Conservation (phyloP, 2,329 filamentous ascomycete species). For the Tricladium varicosporioides region DNA sequence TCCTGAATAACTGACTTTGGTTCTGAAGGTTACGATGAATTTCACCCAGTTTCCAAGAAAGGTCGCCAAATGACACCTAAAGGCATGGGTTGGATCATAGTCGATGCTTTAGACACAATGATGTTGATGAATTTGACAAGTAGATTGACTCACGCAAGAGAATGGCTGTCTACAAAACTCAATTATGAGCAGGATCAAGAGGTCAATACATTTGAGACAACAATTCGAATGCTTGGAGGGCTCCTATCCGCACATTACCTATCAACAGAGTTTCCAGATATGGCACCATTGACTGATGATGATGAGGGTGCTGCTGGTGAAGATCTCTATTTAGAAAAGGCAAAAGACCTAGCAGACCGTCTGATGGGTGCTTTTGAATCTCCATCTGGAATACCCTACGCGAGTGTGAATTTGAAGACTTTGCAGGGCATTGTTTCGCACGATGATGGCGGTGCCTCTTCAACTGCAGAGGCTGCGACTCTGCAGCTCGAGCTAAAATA, state of each 20-base stretch:
- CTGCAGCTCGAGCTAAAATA: conserved; percentile 98
- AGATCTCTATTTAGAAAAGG: conserved; percentile 94
- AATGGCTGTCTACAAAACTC: conserved; percentile 81
- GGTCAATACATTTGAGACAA: conserved; percentile 97
- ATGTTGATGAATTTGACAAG: conserved; percentile 97
- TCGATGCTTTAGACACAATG: conserved; percentile 92
- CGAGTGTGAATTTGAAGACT: conserved; percentile 83
- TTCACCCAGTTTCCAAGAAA: conserved; percentile 75
- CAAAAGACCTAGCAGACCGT: conserved; percentile 85
- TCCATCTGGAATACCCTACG: conserved; percentile 80
- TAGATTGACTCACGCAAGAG: conserved; percentile 76
- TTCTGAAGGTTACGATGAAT: conserved; percentile 73
- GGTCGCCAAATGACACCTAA: conserved; percentile 82
- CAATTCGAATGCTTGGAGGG: conserved; percentile 94
- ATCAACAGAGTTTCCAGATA: conserved; percentile 76
- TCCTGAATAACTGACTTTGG: conserved; percentile 28
- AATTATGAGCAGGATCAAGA: conserved; percentile 91
- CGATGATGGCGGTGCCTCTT: conserved; percentile 81
- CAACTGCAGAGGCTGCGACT: conserved; percentile 89
- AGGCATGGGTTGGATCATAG: conserved; percentile 96
- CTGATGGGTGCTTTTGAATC: conserved; percentile 87
- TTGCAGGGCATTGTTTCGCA: conserved; percentile 77
- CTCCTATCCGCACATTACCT: conserved; percentile 92
- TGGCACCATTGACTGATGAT: conserved; percentile 72
- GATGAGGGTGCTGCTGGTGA: conserved; percentile 73